Conservation (phyloP, 192 early-diverging fungal genomes). For the Backusella mclennaniae region DNA sequence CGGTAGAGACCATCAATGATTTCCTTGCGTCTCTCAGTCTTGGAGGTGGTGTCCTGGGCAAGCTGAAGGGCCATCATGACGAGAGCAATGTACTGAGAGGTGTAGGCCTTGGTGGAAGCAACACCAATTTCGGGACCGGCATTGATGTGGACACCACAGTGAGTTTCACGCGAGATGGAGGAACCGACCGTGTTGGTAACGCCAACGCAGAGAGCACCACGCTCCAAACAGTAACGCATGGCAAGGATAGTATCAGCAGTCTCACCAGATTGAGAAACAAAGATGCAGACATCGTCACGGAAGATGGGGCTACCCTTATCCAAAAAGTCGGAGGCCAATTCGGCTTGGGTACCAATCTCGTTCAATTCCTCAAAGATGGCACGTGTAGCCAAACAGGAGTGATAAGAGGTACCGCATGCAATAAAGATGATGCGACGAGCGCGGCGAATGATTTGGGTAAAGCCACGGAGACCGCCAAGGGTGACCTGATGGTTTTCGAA, state of each 20-base stretch:
- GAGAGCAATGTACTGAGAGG: slow-evolving; percentile 97
- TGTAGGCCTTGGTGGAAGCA: slow-evolving; percentile 99
- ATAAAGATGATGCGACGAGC: slow-evolving; percentile 95
- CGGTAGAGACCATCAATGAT: slow-evolving; percentile 93
- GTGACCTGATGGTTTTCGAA: slow-evolving; percentile 90
- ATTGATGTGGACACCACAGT: slow-evolving; percentile 99
- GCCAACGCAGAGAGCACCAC: slow-evolving; percentile 95
- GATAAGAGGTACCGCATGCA: slow-evolving; percentile 96
- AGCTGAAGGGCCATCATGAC: slow-evolving; percentile 98
- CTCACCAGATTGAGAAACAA: slow-evolving; percentile 98
- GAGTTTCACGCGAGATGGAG: slow-evolving; percentile 95
- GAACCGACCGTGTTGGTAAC: slow-evolving; percentile 97
- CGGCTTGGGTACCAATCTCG: slow-evolving; percentile 90
- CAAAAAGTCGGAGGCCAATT: slow-evolving; percentile 94
- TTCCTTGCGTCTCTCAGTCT: slow-evolving; percentile 81
- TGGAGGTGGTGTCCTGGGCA: slow-evolving; percentile 87
- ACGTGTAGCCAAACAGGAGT: slow-evolving; percentile 93
- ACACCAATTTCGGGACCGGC: slow-evolving; percentile 99
- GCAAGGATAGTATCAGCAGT: slow-evolving; percentile 97
- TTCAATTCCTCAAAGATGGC: slow-evolving; percentile 98
- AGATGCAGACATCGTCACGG: slow-evolving; percentile 99
- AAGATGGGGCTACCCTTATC: slow-evolving; percentile 96
- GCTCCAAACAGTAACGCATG: slow-evolving; percentile 95
- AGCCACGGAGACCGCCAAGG: slow-evolving; percentile 91
- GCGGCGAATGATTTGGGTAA: slow-evolving; percentile 89